Base-by-base conservation (phyloP, 1,284 basidiomycete species). In the Megacollybia platyphylla region DNA sequence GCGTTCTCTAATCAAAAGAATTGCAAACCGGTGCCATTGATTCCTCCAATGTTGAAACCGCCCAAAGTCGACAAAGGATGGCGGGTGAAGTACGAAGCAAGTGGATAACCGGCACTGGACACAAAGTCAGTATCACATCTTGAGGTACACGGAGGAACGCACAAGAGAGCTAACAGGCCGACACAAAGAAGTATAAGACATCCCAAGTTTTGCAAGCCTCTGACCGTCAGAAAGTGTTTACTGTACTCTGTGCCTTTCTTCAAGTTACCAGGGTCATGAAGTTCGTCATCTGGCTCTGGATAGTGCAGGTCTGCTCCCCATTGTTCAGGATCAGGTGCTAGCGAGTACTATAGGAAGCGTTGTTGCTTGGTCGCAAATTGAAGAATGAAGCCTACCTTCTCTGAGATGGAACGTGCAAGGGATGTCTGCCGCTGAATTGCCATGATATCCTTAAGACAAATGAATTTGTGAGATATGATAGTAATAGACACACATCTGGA, bases 41-140 rank as follows among this genome's bases (percentile, higher is more conserved):
- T 76, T 7, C 85, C 85, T 28, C 86, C 86, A 31, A 86, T 54
- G 53, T 84, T 83, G 57, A 73, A 79, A 0, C 72, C 75, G 32
- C 65, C 63, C 24, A 57, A 53, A 20, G 47, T 65, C 4, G 64
- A 59, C 17, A 51, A 48, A 27, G 29, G 46, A 18, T 59, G 49
- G 7, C 54, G 56, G 15, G 61, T 67, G 46, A 73, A 66, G 52
- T 73, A 79, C 26, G 70, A 61, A n/a, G 66, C 53, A 35, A 76
- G 54, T 5, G 73, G 74, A 50, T 72, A 77, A 26, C 70, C 74
- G 40, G 69, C 65, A 45, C 74, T 76, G 41, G 15, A 26, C 27
- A 26, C 9, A 37, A 29, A 35, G 15, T 10, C 39, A 36, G 36
- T 45, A 31, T 39, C 41, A 11, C 13, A 44, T 41, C n/a, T 29